Evolutionary conservation across 1,284 basidiomycete species (phyloP).

Genomic region (Porogramme epimiltina): DNA sequence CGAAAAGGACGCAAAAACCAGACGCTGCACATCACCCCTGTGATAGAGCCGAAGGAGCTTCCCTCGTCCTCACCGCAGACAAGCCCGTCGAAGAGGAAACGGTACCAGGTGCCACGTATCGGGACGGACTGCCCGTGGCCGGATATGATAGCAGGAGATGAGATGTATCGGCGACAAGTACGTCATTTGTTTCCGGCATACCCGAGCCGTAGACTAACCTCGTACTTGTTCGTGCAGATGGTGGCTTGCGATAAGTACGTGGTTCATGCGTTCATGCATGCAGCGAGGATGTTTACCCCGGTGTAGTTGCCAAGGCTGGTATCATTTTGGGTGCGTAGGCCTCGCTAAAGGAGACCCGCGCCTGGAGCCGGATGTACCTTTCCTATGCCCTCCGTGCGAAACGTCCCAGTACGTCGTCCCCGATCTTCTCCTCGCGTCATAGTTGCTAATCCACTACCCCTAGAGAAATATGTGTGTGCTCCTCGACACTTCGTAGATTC

Average conservation of each 20-base stretch:
- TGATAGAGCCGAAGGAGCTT: not conserved
- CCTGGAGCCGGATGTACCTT: conserved; percentile 13
- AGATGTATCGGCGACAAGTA: conserved; percentile 18
- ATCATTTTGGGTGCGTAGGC: conserved; percentile 22
- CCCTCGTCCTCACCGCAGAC: not conserved
- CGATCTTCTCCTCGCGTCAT: not conserved
- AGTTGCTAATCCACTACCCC: too few relatives aligned
- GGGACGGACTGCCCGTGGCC: conserved; percentile 21
- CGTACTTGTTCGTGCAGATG: conserved; percentile 3
- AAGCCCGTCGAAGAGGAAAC: not conserved
- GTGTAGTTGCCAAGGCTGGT: conserved; percentile 20
- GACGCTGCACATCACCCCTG: not conserved
- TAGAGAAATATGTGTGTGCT: not conserved
- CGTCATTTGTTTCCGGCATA: not conserved
- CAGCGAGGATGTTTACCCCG: not conserved
- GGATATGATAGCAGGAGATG: conserved; percentile 12
- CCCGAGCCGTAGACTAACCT: too few relatives aligned
- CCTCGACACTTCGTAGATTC: too few relatives aligned
- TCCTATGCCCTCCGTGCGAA: conserved; percentile 18
- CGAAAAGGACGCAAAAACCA: not conserved
- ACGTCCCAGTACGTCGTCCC: conserved; percentile 11
- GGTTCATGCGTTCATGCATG: too few relatives aligned
- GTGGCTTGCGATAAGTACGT: conserved; percentile 18
- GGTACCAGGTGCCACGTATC: conserved; percentile 11
- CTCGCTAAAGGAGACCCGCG: conserved; percentile 11